phyloP scores from a whole-genome alignment of 176 grass and related monocot genomes.

The Bromus sterilis region DNA sequence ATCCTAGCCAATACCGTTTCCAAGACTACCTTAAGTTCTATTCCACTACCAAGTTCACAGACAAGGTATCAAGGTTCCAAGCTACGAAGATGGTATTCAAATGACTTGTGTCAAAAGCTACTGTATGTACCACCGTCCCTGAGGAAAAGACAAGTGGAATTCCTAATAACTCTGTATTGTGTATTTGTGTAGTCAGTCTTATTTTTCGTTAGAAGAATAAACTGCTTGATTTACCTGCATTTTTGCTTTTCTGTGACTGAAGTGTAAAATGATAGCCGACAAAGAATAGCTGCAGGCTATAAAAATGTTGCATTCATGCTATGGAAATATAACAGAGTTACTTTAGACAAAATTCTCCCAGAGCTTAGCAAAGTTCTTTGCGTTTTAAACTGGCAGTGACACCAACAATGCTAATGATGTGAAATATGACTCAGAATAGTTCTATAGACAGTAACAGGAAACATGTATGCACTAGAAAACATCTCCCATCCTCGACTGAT shows the following conservation, averaged over 20 bases:
- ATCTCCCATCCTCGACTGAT: background rate
- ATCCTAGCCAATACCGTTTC: conserved; percentile 63
- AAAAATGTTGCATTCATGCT: background rate
- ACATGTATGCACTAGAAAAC: background rate
- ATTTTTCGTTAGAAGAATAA: conserved; percentile 28
- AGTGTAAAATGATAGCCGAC: background rate
- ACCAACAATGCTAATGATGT: background rate
- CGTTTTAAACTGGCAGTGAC: background rate
- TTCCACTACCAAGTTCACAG: conserved; percentile 42
- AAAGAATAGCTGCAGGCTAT: background rate
- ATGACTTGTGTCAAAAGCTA: background rate
- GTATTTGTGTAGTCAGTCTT: conserved; percentile 8
- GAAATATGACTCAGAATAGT: background rate
- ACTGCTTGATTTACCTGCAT: background rate
- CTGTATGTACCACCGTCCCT: background rate
- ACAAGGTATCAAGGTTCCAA: conserved; percentile 59
- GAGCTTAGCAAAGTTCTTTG: background rate
- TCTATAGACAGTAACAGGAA: background rate
- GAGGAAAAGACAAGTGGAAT: background rate
- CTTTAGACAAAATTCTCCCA: background rate
- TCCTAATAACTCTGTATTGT: conserved; percentile 6
- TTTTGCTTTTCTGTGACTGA: conserved; percentile 2
- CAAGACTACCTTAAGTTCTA: conserved; percentile 69
- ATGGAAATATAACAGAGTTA: background rate
- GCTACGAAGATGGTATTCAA: conserved; percentile 36